Evolutionary conservation across 1,139 yeast species (phyloP), one percentile per base, ranked within the genome.

Genomic region (Taphrina communis): DNA sequence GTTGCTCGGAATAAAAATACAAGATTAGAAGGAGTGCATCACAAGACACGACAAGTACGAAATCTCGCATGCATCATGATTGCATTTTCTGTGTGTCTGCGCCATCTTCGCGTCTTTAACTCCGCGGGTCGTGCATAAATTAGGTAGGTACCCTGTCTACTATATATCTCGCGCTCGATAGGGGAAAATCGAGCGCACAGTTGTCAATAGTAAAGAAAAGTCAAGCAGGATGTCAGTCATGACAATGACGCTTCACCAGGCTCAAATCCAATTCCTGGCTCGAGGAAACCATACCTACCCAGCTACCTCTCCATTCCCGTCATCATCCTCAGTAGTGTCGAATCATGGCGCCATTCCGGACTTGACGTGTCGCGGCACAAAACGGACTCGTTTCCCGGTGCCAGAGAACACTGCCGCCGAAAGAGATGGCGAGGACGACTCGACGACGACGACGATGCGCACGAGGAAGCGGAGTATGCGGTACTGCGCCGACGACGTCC

Each of bases 231-330:
- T 63, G 67, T 35, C 61, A 9, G 55, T 46, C 46, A 19, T 63
- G 42, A 63, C 67, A n/a, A 46, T 63, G 67, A 63, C 67, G 25
- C 25, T 63, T 8, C 67, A 63, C 46, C 67, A 63, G 36, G 67
- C 67, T 9, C 67, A 63, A 46, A 53, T 35, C 1, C 31, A 25
- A 1, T 25, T 25, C 4, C 31, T 25, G 31, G 31, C 31, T 25
- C 2, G 25, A 25, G 4, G 25, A 1, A 25, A 25, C 25, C 25
- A 25, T 25, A 25, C 25, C 25, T 25, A 2, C 4, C 25, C 25
- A 25, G 25, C 25, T 1, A 4, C 25, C 31, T 2, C 31, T 25
- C 31, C 31, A 25, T 25, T 25, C 31, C 31, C 31, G 31, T 25
- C 31, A 25, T 25, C n/a, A n/a, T n/a, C n/a, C n/a, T n/a, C n/a